Base-by-base conservation (phyloP, 1,284 basidiomycete genomes). In the Farysia itapuensis region DNA sequence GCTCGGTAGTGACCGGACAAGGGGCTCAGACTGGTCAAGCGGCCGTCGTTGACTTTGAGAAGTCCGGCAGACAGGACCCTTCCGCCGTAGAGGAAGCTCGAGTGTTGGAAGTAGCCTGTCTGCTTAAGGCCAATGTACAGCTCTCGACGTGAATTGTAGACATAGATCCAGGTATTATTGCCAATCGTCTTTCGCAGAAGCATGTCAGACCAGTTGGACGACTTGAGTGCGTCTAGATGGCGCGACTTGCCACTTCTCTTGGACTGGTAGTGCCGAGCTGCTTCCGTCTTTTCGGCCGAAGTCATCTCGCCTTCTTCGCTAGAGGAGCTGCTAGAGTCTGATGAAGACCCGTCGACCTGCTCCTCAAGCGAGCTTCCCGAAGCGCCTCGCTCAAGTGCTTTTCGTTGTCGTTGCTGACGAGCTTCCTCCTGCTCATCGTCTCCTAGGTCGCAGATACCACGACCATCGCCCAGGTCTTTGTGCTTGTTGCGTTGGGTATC, bases 401-500 rank as follows among this genome's bases (percentile, higher is more conserved):
- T 35, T 12, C 47, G 50, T 24, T 61, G 31, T 7, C 35, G 29
- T 14, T 54, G 39, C 28, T 54, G 29, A 13, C 43, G 45, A 4
- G 48, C 23, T 39, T 71, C 57, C 11, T 42, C 38, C 37, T 69
- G 57, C 43, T 70, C 69, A 8, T 72, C 61, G 22, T 54, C 26
- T 13, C 58, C 64, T 5, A 70, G 52, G 25, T 69, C 66, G 18
- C 71, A 71, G 35, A 78, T 77, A 4, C 77, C 77, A 6, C 50
- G 34, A 5, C 72, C 72, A 13, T 74, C 51, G 26, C 72, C 72
- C 8, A 72, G 28, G 45, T 73, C 59, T 56, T 64, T 41, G 61
- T 66, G 48, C 59, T 70, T 51, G 39, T 64, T 54, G 42, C 64
- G 43, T 31, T 57, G 43, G 15, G 78, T 79, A 26, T 79, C 78